Percentiles rank a stretch among this genome's conserved stretches.
phyloP scores from a whole-genome alignment of 1,284 basidiomycete genomes.

The Farysia itapuensis region DNA sequence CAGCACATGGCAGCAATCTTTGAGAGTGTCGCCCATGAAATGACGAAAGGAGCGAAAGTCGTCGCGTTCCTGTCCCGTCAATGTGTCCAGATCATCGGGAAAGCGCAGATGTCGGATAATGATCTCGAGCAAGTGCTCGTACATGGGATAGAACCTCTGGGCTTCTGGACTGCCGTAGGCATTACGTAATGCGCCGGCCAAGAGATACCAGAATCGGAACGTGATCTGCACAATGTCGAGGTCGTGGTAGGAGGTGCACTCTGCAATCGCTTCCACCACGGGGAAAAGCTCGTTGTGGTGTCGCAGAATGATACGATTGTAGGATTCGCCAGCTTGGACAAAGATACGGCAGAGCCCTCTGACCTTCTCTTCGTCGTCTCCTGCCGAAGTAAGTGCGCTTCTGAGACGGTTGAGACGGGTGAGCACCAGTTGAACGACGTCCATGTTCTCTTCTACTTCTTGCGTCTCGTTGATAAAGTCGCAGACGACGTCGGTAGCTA shows the following conservation, averaged over 20 bases:
- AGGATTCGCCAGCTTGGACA: slow-evolving; percentile 93
- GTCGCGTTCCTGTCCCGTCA: slow-evolving; percentile 84
- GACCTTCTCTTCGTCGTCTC: slow-evolving; percentile 78
- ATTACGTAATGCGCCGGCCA: slow-evolving; percentile 61
- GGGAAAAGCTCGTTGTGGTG: slow-evolving; percentile 89
- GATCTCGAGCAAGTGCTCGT: slow-evolving; percentile 77
- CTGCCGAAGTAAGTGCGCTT: slow-evolving; percentile 35
- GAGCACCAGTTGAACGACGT: slow-evolving; percentile 81
- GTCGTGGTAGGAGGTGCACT: slow-evolving; percentile 88
- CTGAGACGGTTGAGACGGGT: slow-evolving; percentile 62
- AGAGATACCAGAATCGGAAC: slow-evolving; percentile 93
- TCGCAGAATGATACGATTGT: slow-evolving; percentile 82
- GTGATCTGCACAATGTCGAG: slow-evolving; percentile 97
- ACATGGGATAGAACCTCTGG: slow-evolving; percentile 73
- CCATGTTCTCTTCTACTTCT: slow-evolving; percentile 91
- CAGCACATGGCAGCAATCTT: slow-evolving; percentile 95
- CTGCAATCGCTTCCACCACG: slow-evolving; percentile 89
- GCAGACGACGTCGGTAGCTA: slow-evolving; percentile 86
- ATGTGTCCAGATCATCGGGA: slow-evolving; percentile 70
- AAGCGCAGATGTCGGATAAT: slow-evolving; percentile 92
- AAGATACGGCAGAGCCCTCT: slow-evolving; percentile 88
- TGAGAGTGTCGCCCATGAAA: slow-evolving; percentile 97
- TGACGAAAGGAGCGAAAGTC: slow-evolving; percentile 94
- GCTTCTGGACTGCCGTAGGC: slow-evolving; percentile 62
- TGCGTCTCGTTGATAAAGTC: slow-evolving; percentile 98